Evolutionary conservation across 768 basidiomycete species (phyloP).

Genomic region (Tulasnella sp.): DNA sequence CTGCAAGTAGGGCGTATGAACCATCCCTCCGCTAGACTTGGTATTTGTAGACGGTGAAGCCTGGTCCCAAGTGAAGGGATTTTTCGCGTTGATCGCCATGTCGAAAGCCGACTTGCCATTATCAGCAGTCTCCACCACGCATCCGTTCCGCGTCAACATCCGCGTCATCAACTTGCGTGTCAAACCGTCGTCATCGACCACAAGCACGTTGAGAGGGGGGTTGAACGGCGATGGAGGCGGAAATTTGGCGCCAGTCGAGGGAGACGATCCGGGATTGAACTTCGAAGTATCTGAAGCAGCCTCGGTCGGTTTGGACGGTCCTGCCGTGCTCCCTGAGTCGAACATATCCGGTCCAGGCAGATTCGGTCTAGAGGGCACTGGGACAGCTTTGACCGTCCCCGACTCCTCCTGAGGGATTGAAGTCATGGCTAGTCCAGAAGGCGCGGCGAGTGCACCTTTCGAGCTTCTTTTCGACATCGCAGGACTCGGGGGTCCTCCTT

Average conservation of each 20-base stretch:
- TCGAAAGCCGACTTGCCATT: slow-evolving; percentile 23
- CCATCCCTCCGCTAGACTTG: neutral
- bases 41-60: neutral
- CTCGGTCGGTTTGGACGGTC: neutral
- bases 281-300: neutral
- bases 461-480: neutral
- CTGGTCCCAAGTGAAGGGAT: slow-evolving; percentile 5
- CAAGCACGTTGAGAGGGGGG: slow-evolving; percentile 14
- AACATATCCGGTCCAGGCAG: neutral
- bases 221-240: neutral
- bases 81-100: slow-evolving; percentile 11
- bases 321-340: neutral
- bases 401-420: neutral
- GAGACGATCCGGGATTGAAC: neutral
- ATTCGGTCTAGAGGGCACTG: neutral
- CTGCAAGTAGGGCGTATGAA: slow-evolving; percentile 1
- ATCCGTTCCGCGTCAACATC: slow-evolving; percentile 24
- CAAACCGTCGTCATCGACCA: slow-evolving; percentile 26
- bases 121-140: slow-evolving; percentile 21
- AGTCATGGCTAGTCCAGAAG: neutral
- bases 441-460: neutral
- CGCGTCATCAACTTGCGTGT: slow-evolving; percentile 24
- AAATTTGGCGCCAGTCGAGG: neutral
- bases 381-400: neutral
- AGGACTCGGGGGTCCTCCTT: neutral